Evolutionary conservation across 2,329 filamentous ascomycete genomes (phyloP).

Genomic region (Fusarium verticillioides): DNA sequence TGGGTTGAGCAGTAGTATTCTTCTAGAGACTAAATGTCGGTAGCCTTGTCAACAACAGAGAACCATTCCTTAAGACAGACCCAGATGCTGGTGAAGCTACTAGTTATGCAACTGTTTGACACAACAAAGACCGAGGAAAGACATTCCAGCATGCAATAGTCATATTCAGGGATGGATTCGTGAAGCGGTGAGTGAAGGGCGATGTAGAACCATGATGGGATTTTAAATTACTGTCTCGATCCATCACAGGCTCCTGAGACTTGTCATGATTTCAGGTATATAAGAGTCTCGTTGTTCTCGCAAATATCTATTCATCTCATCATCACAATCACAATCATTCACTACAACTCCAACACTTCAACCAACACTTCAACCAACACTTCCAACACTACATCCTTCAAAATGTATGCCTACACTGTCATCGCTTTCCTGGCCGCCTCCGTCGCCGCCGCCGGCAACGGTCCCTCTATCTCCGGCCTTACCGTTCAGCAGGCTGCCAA

Average conservation of each 20-base stretch:
- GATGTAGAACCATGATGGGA: neutral
- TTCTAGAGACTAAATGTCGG: rapidly evolving
- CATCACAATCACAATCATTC: neutral
- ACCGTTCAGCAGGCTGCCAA: conserved; percentile 1
- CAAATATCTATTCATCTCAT: neutral
- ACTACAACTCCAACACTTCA: neutral
- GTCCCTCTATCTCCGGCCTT: neutral
- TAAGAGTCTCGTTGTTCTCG: neutral
- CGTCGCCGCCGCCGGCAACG: neutral
- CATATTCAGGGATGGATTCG: neutral
- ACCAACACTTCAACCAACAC: neutral
- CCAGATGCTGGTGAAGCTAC: neutral
- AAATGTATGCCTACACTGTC: neutral
- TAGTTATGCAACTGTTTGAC: neutral
- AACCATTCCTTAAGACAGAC: neutral
- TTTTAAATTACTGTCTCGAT: neutral
- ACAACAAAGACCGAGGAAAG: neutral
- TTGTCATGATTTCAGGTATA: neutral
- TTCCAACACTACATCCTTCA: neutral
- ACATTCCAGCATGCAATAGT: neutral
- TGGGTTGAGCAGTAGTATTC: neutral
- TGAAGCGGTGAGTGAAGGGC: neutral
- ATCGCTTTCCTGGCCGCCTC: conserved; percentile 7
- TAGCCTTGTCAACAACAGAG: neutral
- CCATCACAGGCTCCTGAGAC: neutral